These are phyloP conservation scores for Silene conica DNA, from an alignment of 148 eudicot species.

Conservation along the genomic window DNA sequence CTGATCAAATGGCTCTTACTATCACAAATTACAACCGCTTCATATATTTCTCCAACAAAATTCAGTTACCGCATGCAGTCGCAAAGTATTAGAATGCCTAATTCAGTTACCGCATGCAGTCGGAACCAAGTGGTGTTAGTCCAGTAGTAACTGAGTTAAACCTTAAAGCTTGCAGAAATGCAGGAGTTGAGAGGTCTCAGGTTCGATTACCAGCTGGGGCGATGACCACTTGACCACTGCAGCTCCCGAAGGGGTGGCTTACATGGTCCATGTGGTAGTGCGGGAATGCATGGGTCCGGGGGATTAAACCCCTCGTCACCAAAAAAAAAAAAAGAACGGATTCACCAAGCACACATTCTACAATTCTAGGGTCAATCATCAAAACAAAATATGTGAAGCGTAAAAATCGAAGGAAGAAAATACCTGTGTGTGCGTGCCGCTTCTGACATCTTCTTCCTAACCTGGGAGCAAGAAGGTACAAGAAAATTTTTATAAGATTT, in stretches of 20 bases:
- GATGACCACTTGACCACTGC: no score
- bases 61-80: neutral
- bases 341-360: neutral
- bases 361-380: neutral
- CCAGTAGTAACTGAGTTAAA: no score
- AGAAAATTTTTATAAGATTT: neutral
- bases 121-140: no score
- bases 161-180: no score
- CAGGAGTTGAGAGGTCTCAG: no score
- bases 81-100: neutral
- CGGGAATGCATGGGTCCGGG: no score
- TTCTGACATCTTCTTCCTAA: constrained; percentile 67
- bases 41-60: neutral
- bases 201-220: no score
- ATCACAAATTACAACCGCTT: neutral
- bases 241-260: no score
- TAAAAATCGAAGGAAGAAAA: neutral
- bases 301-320: no score
- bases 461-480: constrained; percentile 40
- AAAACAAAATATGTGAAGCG: neutral
- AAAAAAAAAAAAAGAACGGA: neutral
- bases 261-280: no score
- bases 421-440: constrained; percentile 66
- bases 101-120: no score
- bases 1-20: neutral